These are phyloP conservation scores for Kodamaea neixiangensis DNA, from an alignment of 805 yeast species.

Conservation along the genomic window DNA sequence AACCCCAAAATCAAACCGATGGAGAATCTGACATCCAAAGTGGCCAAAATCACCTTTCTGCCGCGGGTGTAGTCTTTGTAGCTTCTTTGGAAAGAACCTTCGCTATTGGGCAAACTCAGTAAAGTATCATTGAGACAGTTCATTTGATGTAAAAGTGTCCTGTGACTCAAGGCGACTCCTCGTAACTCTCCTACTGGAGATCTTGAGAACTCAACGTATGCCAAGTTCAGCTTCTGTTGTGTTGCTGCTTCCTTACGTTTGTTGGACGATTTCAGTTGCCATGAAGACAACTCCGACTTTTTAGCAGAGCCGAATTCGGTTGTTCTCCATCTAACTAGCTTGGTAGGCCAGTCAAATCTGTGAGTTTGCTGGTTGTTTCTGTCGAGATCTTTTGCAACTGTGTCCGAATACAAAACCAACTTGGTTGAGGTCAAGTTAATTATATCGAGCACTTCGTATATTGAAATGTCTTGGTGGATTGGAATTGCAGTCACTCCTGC, in stretches of 20 bases:
- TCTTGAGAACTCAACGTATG: conserved; percentile 89
- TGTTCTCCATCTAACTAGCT: conserved; percentile 77
- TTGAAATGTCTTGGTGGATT: conserved; percentile 69
- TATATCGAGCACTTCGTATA: conserved; percentile 69
- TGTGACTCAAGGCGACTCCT: conserved; percentile 91
- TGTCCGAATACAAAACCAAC: conserved; percentile 77
- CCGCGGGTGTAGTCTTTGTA: conserved; percentile 34
- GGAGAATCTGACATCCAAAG: conserved; percentile 51
- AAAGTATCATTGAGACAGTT: conserved; percentile 67
- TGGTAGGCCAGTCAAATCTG: conserved; percentile 68
- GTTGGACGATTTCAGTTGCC: conserved; percentile 20
- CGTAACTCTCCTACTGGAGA: conserved; percentile 89
- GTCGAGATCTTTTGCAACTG: conserved; percentile 74
- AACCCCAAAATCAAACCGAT: conserved; percentile 86
- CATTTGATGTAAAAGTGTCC: conserved; percentile 89
- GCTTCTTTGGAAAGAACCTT: conserved; percentile 50
- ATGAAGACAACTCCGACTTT: conserved; percentile 33
- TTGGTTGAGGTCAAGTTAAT: conserved; percentile 75
- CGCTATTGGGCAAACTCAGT: conserved; percentile 62
- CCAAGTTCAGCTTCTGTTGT: conserved; percentile 53
- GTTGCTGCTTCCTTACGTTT: neutral
- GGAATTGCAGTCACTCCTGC: conserved; percentile 97
- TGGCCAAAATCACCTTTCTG: conserved; percentile 55
- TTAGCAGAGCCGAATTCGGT: conserved; percentile 75
- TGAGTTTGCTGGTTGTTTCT: conserved; percentile 47